Evolutionary conservation across 768 basidiomycete species (phyloP), one percentile per base, ranked within the genome.

Genomic region (Termitomyces sp.): DNA sequence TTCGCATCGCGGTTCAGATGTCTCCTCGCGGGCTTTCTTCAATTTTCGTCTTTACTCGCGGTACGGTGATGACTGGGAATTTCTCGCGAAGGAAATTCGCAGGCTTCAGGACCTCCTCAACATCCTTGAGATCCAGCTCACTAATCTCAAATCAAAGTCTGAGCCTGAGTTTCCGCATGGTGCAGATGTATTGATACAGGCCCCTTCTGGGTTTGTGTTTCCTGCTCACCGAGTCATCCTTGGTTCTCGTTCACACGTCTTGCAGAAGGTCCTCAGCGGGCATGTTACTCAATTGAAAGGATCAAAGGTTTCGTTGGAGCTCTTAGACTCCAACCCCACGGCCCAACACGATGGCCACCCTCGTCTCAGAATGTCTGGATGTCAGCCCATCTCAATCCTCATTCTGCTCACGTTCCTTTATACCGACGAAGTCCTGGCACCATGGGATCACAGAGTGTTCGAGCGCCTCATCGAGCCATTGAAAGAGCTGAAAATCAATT

Each of bases 371-470:
- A 67, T 96, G 48, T 68, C 76, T 0, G 85, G 85, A 2, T 85
- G 84, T 62, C 83, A 86, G 49, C 80, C 88, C 0, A 74, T 96
- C 7, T 76, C 92, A 0, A 72, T 89, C 15, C 81, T 97, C 15
- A 80, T 96, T 25, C 76, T 98, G 20, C 71, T 97, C 20, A 81
- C 86, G 29, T 98, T 94, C 68, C 73, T 98, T n/a, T 98, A 98
- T 73, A 83, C 91, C 1, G 96, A 99, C 70, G 83, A 87, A 45
- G 72, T 96, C 1, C 77, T 92, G 11, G 86, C 92, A 0, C 72
- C 95, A 14, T 96, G 94, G 92, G 95, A 98, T 70, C 78, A 80
- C 12, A 84, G 94, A 17, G 79, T 92, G 11, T 79, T 75, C 5
- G 65, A 74, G 70, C 74, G 1, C 72, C 89, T 2, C 76, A 79